Percentiles rank a stretch among this genome's conserved stretches.
Evolutionary conservation across 1,284 basidiomycete genomes (phyloP).

Genomic region (Rhizoctonia solani): DNA sequence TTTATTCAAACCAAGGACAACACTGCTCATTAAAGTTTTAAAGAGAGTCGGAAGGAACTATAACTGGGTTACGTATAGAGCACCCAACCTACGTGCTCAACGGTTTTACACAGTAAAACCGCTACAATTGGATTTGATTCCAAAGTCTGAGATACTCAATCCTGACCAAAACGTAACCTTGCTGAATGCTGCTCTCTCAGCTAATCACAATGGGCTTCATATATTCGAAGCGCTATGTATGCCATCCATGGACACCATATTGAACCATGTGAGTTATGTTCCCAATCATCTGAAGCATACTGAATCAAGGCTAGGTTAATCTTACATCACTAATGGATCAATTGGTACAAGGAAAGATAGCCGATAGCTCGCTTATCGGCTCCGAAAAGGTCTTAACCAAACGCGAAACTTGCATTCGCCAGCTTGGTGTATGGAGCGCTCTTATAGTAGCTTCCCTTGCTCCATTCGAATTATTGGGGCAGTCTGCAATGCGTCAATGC

Average conservation of each 20-base stretch:
- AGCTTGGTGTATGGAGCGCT: not conserved
- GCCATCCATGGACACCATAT: slow-evolving; percentile 2
- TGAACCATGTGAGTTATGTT: slow-evolving; percentile 4
- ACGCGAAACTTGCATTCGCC: not conserved
- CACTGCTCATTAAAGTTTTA: not conserved
- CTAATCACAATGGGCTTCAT: not conserved
- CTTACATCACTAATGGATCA: not conserved
- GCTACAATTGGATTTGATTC: slow-evolving; percentile 10
- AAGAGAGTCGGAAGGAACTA: not conserved
- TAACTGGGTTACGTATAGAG: slow-evolving; percentile 6
- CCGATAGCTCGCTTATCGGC: not conserved
- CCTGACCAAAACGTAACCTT: not conserved
- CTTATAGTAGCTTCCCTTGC: slow-evolving; percentile 4
- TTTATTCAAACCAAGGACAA: not conserved
- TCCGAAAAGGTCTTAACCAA: not conserved
- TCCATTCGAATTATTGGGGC: slow-evolving; percentile 15
- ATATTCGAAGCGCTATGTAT: not conserved
- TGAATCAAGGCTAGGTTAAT: slow-evolving; percentile 5
- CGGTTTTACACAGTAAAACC: slow-evolving; percentile 20
- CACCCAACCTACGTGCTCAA: slow-evolving; percentile 26
- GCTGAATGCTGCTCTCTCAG: not conserved
- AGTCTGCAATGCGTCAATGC: slow-evolving; percentile 38
- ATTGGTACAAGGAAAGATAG: slow-evolving; percentile 11
- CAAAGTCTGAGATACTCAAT: not conserved
- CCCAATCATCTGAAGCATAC: not conserved